A percentile compares a stretch with the other conserved stretches of the same genome.
phyloP scores from a whole-genome alignment of 139 green algal species.

The Chlorella sp. region DNA sequence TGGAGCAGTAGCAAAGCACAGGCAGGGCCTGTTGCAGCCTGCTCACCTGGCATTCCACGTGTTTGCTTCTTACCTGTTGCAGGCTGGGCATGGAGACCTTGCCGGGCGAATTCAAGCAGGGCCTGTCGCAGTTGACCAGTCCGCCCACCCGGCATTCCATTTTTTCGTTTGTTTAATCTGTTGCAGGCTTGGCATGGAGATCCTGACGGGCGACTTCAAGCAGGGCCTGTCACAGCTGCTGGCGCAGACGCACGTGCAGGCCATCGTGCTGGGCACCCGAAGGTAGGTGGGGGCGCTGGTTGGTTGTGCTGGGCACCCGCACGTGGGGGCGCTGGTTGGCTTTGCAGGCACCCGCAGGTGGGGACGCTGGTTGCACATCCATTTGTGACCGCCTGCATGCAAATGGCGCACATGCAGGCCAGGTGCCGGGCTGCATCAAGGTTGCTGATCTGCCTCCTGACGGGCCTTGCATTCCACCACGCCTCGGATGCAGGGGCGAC shows the following conservation, averaged over 20 bases:
- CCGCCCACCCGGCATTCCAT: no score
- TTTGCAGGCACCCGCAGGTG: no score
- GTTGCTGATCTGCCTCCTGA: not conserved
- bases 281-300: constrained; percentile 60
- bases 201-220: constrained; percentile 78
- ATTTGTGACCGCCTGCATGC: no score
- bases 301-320: no score
- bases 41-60: not conserved
- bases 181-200: constrained; percentile 50
- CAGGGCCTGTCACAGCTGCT: constrained; percentile 70
- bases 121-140: no score
- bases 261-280: constrained; percentile 85
- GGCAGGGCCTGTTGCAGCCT: no score
- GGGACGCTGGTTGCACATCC: no score
- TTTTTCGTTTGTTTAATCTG: no score
- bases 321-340: no score
- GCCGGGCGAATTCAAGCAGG: not conserved
- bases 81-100: constrained; percentile 45
- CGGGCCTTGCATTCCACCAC: not conserved
- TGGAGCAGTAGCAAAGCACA: constrained; percentile 48
- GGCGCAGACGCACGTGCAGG: constrained; percentile 50
- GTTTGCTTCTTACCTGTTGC: not conserved
- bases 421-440: no score
- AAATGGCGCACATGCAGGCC: no score
- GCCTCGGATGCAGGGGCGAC: constrained; percentile 65